A percentile compares a stretch with the other conserved stretches of the same genome.
These are phyloP conservation scores for Leccinum griseonigrum DNA, from an alignment of 1,284 basidiomycete genomes.

Conservation along the genomic window DNA sequence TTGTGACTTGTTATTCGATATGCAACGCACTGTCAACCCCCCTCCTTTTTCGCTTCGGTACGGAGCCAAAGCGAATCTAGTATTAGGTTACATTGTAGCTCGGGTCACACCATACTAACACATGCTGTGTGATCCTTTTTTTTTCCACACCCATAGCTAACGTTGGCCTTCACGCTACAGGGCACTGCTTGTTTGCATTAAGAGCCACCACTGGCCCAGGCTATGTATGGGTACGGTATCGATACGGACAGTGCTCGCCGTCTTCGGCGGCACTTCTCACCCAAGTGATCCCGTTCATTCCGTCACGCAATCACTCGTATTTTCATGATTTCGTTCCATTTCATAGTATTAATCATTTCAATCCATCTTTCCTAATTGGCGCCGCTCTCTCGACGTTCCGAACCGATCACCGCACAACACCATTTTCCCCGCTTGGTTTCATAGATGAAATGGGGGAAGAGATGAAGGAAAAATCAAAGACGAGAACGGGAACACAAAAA, in stretches of 20 bases:
- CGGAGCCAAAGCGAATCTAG: constrained; percentile 3
- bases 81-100: neutral
- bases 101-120: neutral
- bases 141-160: neutral
- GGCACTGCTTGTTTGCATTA: neutral
- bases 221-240: neutral
- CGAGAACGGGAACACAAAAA: neutral
- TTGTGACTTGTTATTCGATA: neutral
- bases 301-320: neutral
- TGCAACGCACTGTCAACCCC: neutral
- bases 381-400: neutral
- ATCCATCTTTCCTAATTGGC: neutral
- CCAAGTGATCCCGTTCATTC: neutral
- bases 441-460: neutral
- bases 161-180: neutral
- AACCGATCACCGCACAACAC: neutral
- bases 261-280: neutral
- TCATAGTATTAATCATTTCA: neutral
- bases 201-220: neutral
- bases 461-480: neutral
- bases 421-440: neutral
- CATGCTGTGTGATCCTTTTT: neutral
- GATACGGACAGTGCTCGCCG: neutral
- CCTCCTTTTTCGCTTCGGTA: constrained; percentile 2
- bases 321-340: neutral